Conservation (phyloP, 2,329 filamentous ascomycete species). For the Trichoderma aggressivum region DNA sequence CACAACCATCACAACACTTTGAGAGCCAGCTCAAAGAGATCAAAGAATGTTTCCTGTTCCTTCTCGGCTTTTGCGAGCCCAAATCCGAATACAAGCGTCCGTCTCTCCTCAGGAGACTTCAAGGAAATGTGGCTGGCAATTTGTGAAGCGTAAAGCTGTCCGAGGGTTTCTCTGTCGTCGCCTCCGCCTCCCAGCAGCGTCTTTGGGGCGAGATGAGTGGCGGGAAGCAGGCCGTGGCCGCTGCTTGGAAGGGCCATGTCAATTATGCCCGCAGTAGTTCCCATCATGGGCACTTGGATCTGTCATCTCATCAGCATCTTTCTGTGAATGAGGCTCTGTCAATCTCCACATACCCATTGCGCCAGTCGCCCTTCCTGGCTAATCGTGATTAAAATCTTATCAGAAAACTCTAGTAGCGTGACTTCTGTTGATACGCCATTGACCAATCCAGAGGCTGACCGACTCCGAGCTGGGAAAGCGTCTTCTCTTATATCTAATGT, state of each 20-base stretch:
- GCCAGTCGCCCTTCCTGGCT: constrained; percentile 80
- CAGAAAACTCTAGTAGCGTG: constrained; percentile 70
- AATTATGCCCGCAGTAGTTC: constrained; percentile 59
- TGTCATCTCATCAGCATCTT: constrained; percentile 31
- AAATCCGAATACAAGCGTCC: constrained; percentile 60
- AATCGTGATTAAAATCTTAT: constrained; percentile 88
- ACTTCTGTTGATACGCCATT: constrained; percentile 69
- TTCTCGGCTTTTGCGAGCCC: constrained; percentile 52
- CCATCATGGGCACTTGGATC: constrained; percentile 76
- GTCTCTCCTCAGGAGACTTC: constrained; percentile 61
- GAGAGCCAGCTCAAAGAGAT: constrained; percentile 60
- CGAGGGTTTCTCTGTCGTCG: constrained; percentile 74
- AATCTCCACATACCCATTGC: constrained; percentile 72
- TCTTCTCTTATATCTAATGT: constrained; percentile 43
- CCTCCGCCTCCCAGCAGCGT: constrained; percentile 83
- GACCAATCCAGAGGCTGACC: constrained; percentile 58
- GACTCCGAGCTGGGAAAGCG: constrained; percentile 67
- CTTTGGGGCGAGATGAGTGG: constrained; percentile 77
- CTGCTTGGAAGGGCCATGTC: constrained; percentile 55
- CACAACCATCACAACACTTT: constrained; percentile 45
- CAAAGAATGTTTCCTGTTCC: constrained; percentile 58
- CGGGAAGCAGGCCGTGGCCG: constrained; percentile 60
- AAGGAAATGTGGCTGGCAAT: constrained; percentile 77
- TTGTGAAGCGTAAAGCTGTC: constrained; percentile 85
- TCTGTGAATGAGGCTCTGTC: fast-evolving